Conservation (phyloP, 2,329 filamentous ascomycete genomes). For the Septoria linicola region DNA sequence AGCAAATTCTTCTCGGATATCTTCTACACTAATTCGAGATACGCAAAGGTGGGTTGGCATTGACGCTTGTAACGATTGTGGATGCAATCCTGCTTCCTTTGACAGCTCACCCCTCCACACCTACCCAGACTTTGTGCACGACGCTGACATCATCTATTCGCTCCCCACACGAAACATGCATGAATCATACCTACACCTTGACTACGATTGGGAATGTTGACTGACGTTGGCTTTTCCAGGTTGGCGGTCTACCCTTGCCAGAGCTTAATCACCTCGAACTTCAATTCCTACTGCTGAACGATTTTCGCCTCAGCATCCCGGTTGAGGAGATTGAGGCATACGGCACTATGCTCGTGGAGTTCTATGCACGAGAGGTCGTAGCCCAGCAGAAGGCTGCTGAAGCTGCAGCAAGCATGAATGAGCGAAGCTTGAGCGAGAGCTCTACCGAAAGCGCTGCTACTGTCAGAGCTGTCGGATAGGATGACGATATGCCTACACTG, state of each 20-base stretch:
- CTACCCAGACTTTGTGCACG: conserved; percentile 1
- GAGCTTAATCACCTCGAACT: conserved; percentile 96
- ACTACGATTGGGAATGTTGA: conserved; percentile 4
- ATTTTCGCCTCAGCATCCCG: conserved; percentile 88
- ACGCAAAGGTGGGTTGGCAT: conserved; percentile 75
- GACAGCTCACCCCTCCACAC: conserved; percentile 7
- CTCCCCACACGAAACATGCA: not conserved
- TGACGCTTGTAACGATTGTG: not conserved
- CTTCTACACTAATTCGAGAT: conserved; percentile 98
- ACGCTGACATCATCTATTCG: conserved; percentile 3
- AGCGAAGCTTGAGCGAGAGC: conserved; percentile 35
- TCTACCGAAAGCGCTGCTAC: conserved; percentile 35
- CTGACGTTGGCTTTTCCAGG: conserved; percentile 53
- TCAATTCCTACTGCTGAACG: conserved; percentile 92
- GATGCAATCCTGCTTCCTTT: not conserved
- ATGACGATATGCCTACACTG: not conserved
- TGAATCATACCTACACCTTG: not conserved
- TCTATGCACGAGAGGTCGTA: conserved; percentile 89
- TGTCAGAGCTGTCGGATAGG: conserved; percentile 28
- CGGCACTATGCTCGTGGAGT: conserved; percentile 97
- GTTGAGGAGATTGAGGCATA: conserved; percentile 96
- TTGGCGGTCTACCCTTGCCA: conserved; percentile 84
- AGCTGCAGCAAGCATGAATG: conserved; percentile 26
- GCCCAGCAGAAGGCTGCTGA: conserved; percentile 54
- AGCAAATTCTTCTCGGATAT: conserved; percentile 99